Evolutionary conservation across 2,329 filamentous ascomycete species (phyloP).

Genomic region (Elsinoe fawcettii): DNA sequence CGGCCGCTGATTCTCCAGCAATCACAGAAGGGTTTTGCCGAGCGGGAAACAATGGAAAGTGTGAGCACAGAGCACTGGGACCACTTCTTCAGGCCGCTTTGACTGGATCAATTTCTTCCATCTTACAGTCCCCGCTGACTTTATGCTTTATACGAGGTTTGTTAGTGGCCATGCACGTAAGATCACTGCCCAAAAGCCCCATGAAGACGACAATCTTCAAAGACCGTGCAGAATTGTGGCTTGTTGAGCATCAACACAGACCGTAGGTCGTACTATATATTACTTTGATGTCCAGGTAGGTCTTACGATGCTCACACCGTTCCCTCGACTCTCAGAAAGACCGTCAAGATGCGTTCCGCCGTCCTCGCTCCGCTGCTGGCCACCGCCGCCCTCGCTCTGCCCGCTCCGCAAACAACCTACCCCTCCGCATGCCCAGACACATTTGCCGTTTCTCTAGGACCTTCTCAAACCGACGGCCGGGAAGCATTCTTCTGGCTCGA

Average conservation of each 20-base stretch:
- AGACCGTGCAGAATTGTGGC: neutral
- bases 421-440: neutral
- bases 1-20: constrained; percentile 3
- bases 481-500: constrained; percentile 2
- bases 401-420: neutral
- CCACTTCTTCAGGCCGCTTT: neutral
- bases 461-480: neutral
- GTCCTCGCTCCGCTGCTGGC: neutral
- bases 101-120: neutral
- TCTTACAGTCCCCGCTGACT: neutral
- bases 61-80: neutral
- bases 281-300: neutral
- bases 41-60: neutral
- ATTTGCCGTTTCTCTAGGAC: neutral
- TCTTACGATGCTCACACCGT: neutral
- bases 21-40: neutral
- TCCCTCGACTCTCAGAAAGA: neutral
- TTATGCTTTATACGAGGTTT: constrained; percentile 2
- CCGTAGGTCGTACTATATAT: neutral
- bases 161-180: neutral
- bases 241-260: neutral
- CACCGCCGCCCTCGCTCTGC: neutral
- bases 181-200: neutral
- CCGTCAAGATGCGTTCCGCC: neutral
- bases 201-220: neutral